phyloP scores from a whole-genome alignment of 768 basidiomycete genomes.

The Trametes cubensis region DNA sequence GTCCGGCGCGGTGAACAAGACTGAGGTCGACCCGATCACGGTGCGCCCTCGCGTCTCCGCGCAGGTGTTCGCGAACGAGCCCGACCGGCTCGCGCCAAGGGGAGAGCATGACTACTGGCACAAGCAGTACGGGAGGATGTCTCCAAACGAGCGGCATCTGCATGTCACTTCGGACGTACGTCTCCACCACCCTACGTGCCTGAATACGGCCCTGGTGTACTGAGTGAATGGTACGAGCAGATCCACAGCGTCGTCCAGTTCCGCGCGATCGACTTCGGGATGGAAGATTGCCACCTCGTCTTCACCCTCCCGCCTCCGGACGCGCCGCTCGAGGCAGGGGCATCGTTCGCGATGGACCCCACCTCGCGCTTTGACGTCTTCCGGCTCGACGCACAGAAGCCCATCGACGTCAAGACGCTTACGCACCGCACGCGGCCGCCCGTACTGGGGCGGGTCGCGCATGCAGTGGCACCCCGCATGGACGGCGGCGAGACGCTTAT shows the following conservation, averaged over 20 bases:
- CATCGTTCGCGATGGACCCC: conserved; percentile 3
- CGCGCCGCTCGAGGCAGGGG: conserved; percentile 5
- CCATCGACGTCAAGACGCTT: conserved; percentile 16
- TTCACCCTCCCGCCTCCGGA: conserved; percentile 15
- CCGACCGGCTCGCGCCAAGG: conserved; percentile 5
- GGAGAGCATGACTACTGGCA: conserved; percentile 16
- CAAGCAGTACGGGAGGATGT: conserved; percentile 4
- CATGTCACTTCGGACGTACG: conserved; percentile 1
- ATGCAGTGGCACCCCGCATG: neutral
- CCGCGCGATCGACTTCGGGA: conserved; percentile 25
- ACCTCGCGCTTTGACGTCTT: conserved; percentile 9
- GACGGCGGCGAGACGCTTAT: conserved; percentile 11
- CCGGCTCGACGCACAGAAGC: conserved; percentile 10
- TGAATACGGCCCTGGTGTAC: no score
- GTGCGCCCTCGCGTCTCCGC: conserved; percentile 20
- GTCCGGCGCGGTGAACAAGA: conserved; percentile 4
- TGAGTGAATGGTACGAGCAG: neutral
- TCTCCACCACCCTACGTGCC: neutral
- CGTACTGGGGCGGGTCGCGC: conserved; percentile 1
- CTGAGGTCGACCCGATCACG: conserved; percentile 11
- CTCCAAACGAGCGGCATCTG: conserved; percentile 11
- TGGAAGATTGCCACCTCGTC: conserved; percentile 21
- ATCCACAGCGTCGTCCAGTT: conserved; percentile 18
- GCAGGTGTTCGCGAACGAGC: conserved; percentile 17
- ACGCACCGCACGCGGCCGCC: conserved; percentile 11